Evolutionary conservation across 148 eudicot genomes (phyloP), one percentile per base, ranked within the genome.

Genomic region (Dysphania ambrosioides): DNA sequence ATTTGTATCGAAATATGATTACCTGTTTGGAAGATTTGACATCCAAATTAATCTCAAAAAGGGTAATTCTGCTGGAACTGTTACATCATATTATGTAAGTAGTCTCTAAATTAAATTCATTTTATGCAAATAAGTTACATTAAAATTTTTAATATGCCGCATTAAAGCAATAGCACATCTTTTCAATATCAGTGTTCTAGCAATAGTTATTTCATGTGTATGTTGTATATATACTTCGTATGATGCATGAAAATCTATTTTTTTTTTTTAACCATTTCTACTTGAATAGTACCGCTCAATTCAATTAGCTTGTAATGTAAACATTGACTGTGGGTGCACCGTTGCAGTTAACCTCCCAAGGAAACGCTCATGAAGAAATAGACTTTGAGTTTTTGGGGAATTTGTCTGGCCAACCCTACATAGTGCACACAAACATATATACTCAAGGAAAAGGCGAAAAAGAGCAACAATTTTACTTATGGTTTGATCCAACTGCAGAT

Each of bases 371-470:
- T 6, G 72, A 75, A 47, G 72, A 75, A 70, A 53, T 75, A 26
- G 78, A 75, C 35, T 75, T 75, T 59, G 78, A 75, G 66, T 75
- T 75, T 60, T 70, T 75, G 1, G 78, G 78, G 2, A 75, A 75
- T 11, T 35, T 57, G 27, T 24, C 78, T 5, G 78, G 72, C 18
- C 64, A 75, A 58, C 72, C 72, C 18, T 75, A 75, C 66, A 55
- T 70, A 38, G 68, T 75, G 41, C 78, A 75, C 35, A 75, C 78
- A 38, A 75, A 75, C 60, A 68, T 75, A 13, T 66, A 51, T 61
- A 68, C 56, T 47, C 21, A 67, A 18, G 72, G 78, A 18, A 1
- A 10, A 6, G 78, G 78, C 19, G 30, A 35, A 0, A 70, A 71
- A 0, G 78, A 75, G 36, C 72, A 75, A 35, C 71, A 68, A 40